Conservation (phyloP, 78 protist species). For the Monosiga brevicollis region DNA sequence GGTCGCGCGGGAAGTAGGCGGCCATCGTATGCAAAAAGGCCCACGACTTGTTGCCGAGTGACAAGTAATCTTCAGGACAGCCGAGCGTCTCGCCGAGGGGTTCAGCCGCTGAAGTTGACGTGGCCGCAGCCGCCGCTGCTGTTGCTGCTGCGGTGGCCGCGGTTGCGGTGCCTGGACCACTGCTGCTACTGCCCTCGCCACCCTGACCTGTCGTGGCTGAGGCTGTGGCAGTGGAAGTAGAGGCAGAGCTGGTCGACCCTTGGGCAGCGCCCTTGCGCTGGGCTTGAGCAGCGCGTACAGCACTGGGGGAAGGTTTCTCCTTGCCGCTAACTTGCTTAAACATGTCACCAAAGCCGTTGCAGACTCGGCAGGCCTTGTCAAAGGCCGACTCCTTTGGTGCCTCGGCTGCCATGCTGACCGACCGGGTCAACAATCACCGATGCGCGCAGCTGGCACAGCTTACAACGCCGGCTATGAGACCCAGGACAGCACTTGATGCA, state of each 20-base stretch:
- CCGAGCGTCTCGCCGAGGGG: background rate
- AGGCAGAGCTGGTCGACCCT: too few relatives aligned
- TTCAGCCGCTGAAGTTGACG: background rate
- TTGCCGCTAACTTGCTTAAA: background rate
- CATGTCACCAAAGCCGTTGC: background rate
- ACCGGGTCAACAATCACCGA: too few relatives aligned
- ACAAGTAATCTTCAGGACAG: background rate
- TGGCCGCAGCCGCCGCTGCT: background rate
- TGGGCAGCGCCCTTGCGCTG: too few relatives aligned
- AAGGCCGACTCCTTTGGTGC: too few relatives aligned
- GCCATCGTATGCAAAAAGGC: slow-evolving; percentile 1
- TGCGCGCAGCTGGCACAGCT: too few relatives aligned
- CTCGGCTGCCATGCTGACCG: too few relatives aligned
- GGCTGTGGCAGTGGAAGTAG: background rate
- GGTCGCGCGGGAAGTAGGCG: slow-evolving; percentile 1
- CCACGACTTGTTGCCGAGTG: background rate
- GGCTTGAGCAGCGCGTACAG: too few relatives aligned
- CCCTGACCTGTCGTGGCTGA: background rate
- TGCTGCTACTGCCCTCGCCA: too few relatives aligned
- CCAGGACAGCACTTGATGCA: too few relatives aligned
- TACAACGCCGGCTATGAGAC: too few relatives aligned
- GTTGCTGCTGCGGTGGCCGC: background rate
- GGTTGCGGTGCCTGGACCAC: background rate
- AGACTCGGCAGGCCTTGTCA: background rate
- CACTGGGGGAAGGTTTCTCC: background rate